These are phyloP conservation scores for Trichoderma guizhouense DNA, from an alignment of 2,329 filamentous ascomycete genomes.

Conservation along the genomic window DNA sequence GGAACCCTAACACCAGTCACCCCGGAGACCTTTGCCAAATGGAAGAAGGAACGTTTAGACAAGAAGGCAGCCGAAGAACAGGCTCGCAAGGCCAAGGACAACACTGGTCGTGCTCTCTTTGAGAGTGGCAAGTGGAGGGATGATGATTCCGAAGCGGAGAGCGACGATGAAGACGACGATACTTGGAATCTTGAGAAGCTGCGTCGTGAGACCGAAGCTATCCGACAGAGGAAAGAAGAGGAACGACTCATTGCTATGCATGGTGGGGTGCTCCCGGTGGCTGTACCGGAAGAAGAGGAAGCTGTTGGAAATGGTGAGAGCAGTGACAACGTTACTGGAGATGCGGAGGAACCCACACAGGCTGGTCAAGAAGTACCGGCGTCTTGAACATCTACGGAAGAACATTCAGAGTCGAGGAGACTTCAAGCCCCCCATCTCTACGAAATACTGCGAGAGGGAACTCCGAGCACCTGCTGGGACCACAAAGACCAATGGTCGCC, in stretches of 20 bases:
- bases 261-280: slow-evolving; percentile 20
- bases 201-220: slow-evolving; percentile 76
- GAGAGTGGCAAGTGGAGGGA: slow-evolving; percentile 92
- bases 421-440: not conserved
- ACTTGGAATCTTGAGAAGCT: slow-evolving; percentile 80
- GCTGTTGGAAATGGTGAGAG: slow-evolving; percentile 4
- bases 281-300: slow-evolving; percentile 21
- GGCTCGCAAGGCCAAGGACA: slow-evolving; percentile 87
- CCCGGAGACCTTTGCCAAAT: slow-evolving; percentile 87
- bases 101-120: slow-evolving; percentile 90
- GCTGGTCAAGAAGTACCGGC: slow-evolving; percentile 19
- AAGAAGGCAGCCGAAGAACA: slow-evolving; percentile 96
- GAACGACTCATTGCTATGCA: slow-evolving; percentile 52
- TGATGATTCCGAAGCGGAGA: slow-evolving; percentile 57
- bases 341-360: not conserved
- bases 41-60: slow-evolving; percentile 90
- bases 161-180: slow-evolving; percentile 46
- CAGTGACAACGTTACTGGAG: not conserved
- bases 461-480: slow-evolving; percentile 27
- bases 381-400: slow-evolving; percentile 17
- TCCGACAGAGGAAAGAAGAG: slow-evolving; percentile 73
- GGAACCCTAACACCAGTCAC: slow-evolving; percentile 92
- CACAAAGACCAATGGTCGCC: slow-evolving; percentile 12
- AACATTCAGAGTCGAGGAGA: not conserved
- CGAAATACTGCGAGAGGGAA: slow-evolving; percentile 22